Percentiles rank a stretch among this genome's conserved stretches.
Conservation (phyloP, 176 grass and related monocot species). For the Cymbopogon citratus region DNA sequence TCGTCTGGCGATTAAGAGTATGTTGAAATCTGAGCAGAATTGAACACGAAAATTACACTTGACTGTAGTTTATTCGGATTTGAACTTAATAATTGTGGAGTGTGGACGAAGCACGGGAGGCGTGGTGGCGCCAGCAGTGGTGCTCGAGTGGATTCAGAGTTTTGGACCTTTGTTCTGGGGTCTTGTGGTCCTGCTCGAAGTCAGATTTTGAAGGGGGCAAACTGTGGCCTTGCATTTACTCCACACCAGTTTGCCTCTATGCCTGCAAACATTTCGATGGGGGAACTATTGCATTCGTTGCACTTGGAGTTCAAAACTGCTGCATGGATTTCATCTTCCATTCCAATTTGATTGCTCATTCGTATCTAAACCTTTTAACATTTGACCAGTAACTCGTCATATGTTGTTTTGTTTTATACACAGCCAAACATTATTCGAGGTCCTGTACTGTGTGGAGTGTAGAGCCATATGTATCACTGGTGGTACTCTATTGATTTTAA, state of each 20-base stretch:
- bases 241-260: conserved; percentile 1
- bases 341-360: background rate
- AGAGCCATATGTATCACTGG: background rate
- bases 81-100: conserved; percentile 13
- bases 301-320: background rate
- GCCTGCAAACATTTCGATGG: background rate
- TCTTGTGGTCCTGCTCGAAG: conserved; percentile 12
- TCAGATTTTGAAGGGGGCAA: conserved; percentile 10
- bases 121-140: background rate
- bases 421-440: background rate
- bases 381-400: background rate
- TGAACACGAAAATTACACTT: background rate
- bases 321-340: background rate
- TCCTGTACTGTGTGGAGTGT: background rate
- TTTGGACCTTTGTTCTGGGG: background rate
- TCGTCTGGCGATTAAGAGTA: background rate
- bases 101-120: background rate
- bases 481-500: background rate
- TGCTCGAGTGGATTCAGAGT: background rate
- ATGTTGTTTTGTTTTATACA: background rate
- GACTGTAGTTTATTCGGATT: background rate
- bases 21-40: conserved; percentile 9
- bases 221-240: conserved; percentile 24
- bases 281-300: background rate
- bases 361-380: background rate